These are phyloP conservation scores for Aspergillus ostianus DNA, from an alignment of 495 filamentous ascomycete genomes.

Conservation along the genomic window DNA sequence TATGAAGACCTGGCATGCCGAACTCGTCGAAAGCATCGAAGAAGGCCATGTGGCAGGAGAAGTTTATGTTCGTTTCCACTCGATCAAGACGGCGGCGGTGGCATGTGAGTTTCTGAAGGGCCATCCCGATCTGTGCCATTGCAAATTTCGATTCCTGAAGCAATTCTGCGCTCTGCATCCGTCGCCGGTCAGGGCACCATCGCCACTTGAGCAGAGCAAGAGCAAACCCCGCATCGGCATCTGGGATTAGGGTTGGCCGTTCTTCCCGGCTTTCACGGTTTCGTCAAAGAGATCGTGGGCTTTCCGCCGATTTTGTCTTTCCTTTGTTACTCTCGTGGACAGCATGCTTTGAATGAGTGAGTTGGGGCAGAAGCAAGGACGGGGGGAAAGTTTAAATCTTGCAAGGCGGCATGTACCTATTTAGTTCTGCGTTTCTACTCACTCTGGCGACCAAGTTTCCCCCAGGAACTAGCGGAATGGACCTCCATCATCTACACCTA, in stretches of 20 bases:
- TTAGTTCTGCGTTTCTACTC: too few species aligned
- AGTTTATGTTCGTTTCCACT: slow-evolving; percentile 28
- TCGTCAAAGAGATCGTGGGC: too few species aligned
- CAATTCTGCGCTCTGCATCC: neutral
- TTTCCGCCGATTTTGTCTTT: too few species aligned
- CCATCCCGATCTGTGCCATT: slow-evolving; percentile 16
- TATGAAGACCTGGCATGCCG: slow-evolving; percentile 4
- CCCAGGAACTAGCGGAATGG: too few species aligned
- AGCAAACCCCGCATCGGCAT: slow-evolving; percentile 4
- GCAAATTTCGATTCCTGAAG: slow-evolving; percentile 20
- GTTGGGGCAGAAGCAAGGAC: too few species aligned
- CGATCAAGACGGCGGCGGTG: slow-evolving; percentile 25
- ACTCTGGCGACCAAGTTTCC: too few species aligned
- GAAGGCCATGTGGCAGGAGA: slow-evolving; percentile 15
- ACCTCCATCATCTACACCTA: too few species aligned
- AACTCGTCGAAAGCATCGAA: slow-evolving; percentile 23
- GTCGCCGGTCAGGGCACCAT: neutral
- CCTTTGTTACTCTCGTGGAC: too few species aligned
- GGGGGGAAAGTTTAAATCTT: too few species aligned
- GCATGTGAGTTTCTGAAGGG: slow-evolving; percentile 17
- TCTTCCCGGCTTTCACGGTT: too few species aligned
- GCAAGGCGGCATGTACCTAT: too few species aligned
- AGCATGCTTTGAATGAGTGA: too few species aligned
- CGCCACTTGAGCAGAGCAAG: neutral
- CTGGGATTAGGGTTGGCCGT: slow-evolving; percentile 8